Conservation (phyloP, 2,329 filamentous ascomycete species). For the Trichoderma guizhouense region DNA sequence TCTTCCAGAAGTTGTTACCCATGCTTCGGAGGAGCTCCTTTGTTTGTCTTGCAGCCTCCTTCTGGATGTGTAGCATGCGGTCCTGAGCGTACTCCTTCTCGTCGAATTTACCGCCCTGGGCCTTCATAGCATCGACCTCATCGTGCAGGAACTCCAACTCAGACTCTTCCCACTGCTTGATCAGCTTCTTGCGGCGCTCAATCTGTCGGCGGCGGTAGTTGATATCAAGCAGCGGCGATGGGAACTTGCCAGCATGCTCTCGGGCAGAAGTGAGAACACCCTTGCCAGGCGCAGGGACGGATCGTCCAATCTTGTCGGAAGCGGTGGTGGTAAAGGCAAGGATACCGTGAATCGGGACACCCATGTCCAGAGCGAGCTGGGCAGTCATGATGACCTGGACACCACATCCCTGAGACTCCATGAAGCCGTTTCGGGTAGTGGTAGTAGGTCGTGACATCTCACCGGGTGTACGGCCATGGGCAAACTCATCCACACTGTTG, state of each 20-base stretch:
- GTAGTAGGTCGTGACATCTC: conserved; percentile 99
- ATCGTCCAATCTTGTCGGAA: conserved; percentile 98
- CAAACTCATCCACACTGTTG: conserved; percentile 95
- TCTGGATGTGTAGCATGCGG: conserved; percentile 81
- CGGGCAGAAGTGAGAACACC: conserved; percentile 95
- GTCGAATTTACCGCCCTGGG: conserved; percentile 69
- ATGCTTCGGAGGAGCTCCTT: conserved; percentile 89
- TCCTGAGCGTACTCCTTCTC: conserved; percentile 84
- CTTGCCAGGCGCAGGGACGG: conserved; percentile 91
- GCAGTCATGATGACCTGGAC: conserved; percentile 99
- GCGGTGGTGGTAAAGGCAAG: conserved; percentile 91
- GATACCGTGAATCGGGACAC: conserved; percentile 94
- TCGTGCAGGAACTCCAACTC: conserved; percentile 91
- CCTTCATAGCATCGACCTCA: conserved; percentile 87
- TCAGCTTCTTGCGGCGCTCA: conserved; percentile 87
- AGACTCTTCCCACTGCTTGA: conserved; percentile 94
- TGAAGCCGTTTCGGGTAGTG: conserved; percentile 95
- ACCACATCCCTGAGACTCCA: conserved; percentile 99
- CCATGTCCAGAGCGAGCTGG: conserved; percentile 94
- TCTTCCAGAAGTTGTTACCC: conserved; percentile 99
- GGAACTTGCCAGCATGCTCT: conserved; percentile 86
- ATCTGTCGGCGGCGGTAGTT: conserved; percentile 96
- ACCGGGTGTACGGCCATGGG: conserved; percentile 86
- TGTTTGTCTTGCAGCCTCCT: conserved; percentile 80
- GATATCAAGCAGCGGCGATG: conserved; percentile 92